phyloP scores from a whole-genome alignment of 2,329 filamentous ascomycete genomes.

The Pestalotiopsis sp. region DNA sequence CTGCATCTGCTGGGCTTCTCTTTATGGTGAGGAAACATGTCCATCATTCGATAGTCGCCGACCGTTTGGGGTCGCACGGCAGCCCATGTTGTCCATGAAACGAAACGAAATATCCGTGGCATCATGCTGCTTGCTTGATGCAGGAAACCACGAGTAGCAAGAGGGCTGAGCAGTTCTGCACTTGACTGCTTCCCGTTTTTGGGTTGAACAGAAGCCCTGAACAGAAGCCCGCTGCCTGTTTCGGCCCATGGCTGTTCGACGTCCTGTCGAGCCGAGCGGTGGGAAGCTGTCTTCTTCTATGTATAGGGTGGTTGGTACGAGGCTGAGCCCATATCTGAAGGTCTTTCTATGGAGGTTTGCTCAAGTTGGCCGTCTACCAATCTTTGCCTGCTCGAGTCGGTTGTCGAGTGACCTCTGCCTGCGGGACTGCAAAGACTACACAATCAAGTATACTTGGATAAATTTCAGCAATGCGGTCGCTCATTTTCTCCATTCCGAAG shows the following conservation, averaged over 20 bases:
- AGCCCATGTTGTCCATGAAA: neutral
- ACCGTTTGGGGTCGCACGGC: neutral
- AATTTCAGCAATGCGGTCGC: too few relatives aligned
- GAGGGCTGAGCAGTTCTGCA: neutral
- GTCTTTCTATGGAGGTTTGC: neutral
- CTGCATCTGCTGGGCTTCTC: neutral
- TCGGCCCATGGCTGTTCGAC: neutral
- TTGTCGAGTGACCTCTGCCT: too few relatives aligned
- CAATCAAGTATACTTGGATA: too few relatives aligned
- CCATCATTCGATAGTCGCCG: neutral
- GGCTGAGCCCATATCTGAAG: neutral
- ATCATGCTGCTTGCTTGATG: neutral
- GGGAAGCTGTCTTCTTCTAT: neutral
- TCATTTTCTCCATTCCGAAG: too few relatives aligned
- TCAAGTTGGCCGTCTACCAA: neutral
- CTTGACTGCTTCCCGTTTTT: neutral
- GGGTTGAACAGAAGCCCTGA: neutral
- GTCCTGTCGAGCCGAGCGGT: neutral
- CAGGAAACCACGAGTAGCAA: neutral
- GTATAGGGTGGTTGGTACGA: neutral
- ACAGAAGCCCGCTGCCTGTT: neutral
- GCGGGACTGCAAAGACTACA: too few relatives aligned
- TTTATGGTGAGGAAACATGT: neutral
- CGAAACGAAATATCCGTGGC: neutral
- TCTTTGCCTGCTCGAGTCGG: too few relatives aligned